Base-by-base conservation (phyloP, 139 green algal species). In the Mychonastes homosphaera region DNA sequence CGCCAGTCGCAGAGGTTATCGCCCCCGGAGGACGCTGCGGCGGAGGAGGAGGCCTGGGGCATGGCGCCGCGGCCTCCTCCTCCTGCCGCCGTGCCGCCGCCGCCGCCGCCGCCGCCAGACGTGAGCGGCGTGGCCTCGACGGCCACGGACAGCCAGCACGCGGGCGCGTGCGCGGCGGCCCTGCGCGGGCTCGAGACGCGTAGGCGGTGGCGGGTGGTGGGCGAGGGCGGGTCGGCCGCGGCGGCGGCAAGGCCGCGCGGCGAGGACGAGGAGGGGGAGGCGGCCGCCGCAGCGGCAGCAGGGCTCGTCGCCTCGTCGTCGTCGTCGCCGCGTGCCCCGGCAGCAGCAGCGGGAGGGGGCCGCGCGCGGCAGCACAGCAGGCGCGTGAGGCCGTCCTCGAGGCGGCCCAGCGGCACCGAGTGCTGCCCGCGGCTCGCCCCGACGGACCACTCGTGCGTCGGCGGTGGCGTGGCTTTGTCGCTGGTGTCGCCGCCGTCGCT, bases 1-100 rank as follows among this genome's bases (percentile, higher is more conserved):
- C 67, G 62, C 87, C 85, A 94, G 69, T 95, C 87, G 2, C 62
- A 56, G 29, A 78, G 23, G 2, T 48, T 8, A 65, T 46, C 47
- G 57, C 58, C 35, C 73, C 60, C 27, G 55, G 18, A 7, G 18
- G 36, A 8, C 53, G 53, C 63, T 72, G 62, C 26, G 61, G 9
- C 28, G 35, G 12, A 3, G n/a, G 16, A 50, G n/a, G n/a, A n/a
- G n/a, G n/a, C n/a, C n/a, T n/a, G n/a, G n/a, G n/a, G n/a, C n/a
- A n/a, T n/a, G 13, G 36, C 36, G 36, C 36, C 36, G 36, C 36
- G 36, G 36, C 12, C 36, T 44, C 12, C 36, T 13, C 36, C 12
- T 39, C 12, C 21, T 39, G 26, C 7, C 26, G 39, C 19, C 50
- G 21, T 57, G 46, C 24, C 40, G 45, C 28, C 8, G 18, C 23